Conservation (phyloP, 192 early-diverging fungal species). For the Umbelopsis vinacea region DNA sequence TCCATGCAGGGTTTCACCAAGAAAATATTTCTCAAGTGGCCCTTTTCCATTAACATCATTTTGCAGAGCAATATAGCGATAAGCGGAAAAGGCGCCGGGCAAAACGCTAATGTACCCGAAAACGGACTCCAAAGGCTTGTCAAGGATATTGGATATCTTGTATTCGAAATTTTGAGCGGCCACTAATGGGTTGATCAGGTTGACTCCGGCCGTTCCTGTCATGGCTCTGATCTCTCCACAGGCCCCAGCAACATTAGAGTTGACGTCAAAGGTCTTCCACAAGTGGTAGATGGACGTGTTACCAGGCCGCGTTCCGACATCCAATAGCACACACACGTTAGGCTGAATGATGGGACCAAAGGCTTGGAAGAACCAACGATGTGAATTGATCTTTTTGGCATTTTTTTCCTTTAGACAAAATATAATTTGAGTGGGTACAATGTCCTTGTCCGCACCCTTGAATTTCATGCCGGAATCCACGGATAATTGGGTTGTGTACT, state of each 20-base stretch:
- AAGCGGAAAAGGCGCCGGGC: conserved; percentile 87
- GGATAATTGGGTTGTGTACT: conserved; percentile 62
- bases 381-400: conserved; percentile 65
- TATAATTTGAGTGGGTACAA: conserved; percentile 71
- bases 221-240: conserved; percentile 71
- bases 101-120: conserved; percentile 89
- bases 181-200: conserved; percentile 61
- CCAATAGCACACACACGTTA: conserved; percentile 64
- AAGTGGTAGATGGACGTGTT: conserved; percentile 68
- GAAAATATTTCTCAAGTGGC: conserved; percentile 78
- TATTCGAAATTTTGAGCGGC: conserved; percentile 75
- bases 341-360: conserved; percentile 62
- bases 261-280: conserved; percentile 66
- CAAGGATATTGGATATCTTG: conserved; percentile 72
- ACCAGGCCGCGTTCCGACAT: conserved; percentile 69
- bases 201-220: conserved; percentile 49
- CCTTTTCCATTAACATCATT: conserved; percentile 61
- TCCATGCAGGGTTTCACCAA: conserved; percentile 64
- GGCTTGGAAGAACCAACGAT: conserved; percentile 74
- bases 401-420: conserved; percentile 82
- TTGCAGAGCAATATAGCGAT: conserved; percentile 74
- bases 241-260: conserved; percentile 64
- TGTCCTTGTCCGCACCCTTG: conserved; percentile 46
- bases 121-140: conserved; percentile 78
- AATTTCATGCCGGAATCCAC: conserved; percentile 58